Conservation (phyloP, 1,139 yeast species). For the Lodderomyces margitis region DNA sequence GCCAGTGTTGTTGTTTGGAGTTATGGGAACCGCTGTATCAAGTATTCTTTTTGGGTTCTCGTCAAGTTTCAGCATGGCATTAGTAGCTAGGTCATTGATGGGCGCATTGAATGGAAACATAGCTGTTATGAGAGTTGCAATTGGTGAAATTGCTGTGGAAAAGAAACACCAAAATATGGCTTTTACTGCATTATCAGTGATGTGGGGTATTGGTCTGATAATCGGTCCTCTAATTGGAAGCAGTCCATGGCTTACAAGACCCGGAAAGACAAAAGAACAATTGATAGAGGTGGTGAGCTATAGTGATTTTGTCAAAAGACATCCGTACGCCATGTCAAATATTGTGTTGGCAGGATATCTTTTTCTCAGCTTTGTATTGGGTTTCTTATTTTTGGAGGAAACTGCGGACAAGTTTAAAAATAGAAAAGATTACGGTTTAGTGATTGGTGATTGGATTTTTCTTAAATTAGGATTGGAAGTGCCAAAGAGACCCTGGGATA, state of each 20-base stretch:
- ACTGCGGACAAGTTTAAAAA: slow-evolving; percentile 47
- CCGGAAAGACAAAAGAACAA: slow-evolving; percentile 13
- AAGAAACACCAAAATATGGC: slow-evolving; percentile 38
- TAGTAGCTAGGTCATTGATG: slow-evolving; percentile 31
- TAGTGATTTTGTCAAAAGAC: slow-evolving; percentile 32
- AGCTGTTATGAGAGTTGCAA: slow-evolving; percentile 37
- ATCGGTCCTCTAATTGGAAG: slow-evolving; percentile 63
- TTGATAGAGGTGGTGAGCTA: slow-evolving; percentile 12
- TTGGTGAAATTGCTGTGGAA: slow-evolving; percentile 39
- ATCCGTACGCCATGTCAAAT: slow-evolving; percentile 64
- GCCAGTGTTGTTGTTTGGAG: slow-evolving; percentile 30
- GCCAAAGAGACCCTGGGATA: slow-evolving; percentile 26
- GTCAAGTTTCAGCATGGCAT: slow-evolving; percentile 31
- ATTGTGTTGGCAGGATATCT: slow-evolving; percentile 49
- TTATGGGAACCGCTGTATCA: slow-evolving; percentile 31
- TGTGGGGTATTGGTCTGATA: slow-evolving; percentile 35
- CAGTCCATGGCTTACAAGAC: slow-evolving; percentile 36
- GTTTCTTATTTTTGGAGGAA: slow-evolving; percentile 59
- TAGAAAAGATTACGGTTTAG: slow-evolving; percentile 51
- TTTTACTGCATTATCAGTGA: slow-evolving; percentile 33
- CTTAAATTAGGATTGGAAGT: slow-evolving; percentile 30
- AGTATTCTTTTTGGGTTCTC: slow-evolving; percentile 35
- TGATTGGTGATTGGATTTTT: slow-evolving; percentile 48
- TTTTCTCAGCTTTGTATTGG: slow-evolving; percentile 36
- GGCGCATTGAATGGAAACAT: slow-evolving; percentile 38